These are phyloP conservation scores for Aspergillus fischeri DNA, from an alignment of 2,329 filamentous ascomycete species.

Conservation along the genomic window DNA sequence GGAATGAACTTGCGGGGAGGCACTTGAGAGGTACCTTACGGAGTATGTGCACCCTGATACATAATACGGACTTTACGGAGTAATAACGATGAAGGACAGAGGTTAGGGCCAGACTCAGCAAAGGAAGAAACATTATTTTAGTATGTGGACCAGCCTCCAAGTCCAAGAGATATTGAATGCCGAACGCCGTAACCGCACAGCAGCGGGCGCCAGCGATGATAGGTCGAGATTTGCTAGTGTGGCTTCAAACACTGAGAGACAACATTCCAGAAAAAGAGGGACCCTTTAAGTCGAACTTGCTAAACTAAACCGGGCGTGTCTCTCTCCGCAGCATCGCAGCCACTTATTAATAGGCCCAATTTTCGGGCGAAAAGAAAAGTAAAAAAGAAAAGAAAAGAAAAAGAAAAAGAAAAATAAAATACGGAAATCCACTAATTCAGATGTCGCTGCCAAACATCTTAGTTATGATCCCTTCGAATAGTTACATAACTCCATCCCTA, in stretches of 20 bases:
- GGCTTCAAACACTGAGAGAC: background rate
- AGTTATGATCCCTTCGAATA: no score
- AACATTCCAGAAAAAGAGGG: background rate
- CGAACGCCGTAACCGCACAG: background rate
- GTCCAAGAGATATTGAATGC: background rate
- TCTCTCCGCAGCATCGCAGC: background rate
- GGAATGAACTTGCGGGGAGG: constrained; percentile 22
- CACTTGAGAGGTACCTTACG: background rate
- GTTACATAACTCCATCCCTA: no score
- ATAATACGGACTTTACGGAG: background rate
- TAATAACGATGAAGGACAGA: background rate
- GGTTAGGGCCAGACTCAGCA: background rate
- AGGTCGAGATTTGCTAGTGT: background rate
- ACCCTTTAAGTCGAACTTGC: background rate
- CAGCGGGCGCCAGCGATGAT: background rate
- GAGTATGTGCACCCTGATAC: background rate
- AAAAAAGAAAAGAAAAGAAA: no score
- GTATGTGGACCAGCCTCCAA: background rate
- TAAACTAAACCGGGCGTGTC: background rate
- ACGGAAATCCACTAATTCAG: background rate
- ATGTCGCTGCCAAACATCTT: background rate
- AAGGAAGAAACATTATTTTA: background rate
- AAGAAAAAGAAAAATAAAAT: background rate
- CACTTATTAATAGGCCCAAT: background rate
- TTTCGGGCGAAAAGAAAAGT: background rate